Base-by-base conservation (phyloP, 2,329 filamentous ascomycete genomes). In the Lomentospora prolificans region DNA sequence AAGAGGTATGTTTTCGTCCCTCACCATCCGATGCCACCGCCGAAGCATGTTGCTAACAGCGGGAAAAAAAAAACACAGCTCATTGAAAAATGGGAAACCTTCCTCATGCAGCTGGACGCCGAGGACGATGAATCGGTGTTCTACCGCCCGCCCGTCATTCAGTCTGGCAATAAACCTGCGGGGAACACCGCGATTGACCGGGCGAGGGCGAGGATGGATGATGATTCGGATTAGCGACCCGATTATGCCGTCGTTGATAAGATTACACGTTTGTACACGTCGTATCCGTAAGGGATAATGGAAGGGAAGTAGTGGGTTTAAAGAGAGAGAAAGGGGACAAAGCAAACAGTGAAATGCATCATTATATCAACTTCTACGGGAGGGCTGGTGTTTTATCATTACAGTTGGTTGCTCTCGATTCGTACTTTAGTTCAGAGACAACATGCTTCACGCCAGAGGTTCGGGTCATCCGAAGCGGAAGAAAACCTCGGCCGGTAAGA, bases 21-120 rank as follows among this genome's bases (percentile, higher is more conserved):
- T 41, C 33, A 25, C 46, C n/a, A 14, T 22, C n/a, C 17, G 60
- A 52, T 51, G 24, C 36, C n/a, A 51, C 41, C 8, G 14, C 44
- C 12, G 30, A 48, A 46, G 50, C 46, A 19, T 28, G 50, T 41
- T 50, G 41, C 41, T 55, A 50, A 48, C 44, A n/a, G 10, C 31
- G 2, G 12, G 7, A 8, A 17, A 22, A 17, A 3, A 12, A 25
- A 50, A 25, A 1, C 25, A 17, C 59, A 83, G 78, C 70, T 82
- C 60, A 84, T 85, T 65, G 94, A 99, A 72, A 86, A 97, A 60
- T 99, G 94, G 94, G 94, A 99, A 73, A 97, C 94, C 0, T 99
- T 96, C 75, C 78, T 99, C 54, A 86, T 97, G 79, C 94, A 96
- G 69, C 77, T 99, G 46, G 94, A 99, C 67, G 88, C 90, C 7